These are phyloP conservation scores for Trichoderma hamatum DNA, from an alignment of 2,329 filamentous ascomycete species.

Conservation along the genomic window DNA sequence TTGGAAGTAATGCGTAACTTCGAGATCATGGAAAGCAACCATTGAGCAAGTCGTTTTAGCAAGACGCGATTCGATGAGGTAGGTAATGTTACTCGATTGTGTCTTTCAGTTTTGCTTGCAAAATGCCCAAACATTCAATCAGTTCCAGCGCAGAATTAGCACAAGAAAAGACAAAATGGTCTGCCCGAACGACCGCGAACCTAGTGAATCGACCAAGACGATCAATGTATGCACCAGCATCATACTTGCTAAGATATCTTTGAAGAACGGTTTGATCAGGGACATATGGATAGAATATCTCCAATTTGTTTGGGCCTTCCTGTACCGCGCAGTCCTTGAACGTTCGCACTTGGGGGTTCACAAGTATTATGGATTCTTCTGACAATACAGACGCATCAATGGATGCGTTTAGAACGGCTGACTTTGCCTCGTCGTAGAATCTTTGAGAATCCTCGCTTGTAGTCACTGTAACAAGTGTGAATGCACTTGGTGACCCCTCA, in stretches of 20 bases:
- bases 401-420: background rate
- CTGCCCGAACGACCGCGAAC: constrained; percentile 24
- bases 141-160: background rate
- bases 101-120: too few relatives aligned
- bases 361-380: background rate
- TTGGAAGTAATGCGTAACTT: too few relatives aligned
- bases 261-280: background rate
- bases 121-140: constrained; percentile 13
- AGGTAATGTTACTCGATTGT: too few relatives aligned
- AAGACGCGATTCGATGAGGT: too few relatives aligned
- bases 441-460: background rate
- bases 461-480: constrained; percentile 24
- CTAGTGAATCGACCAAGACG: constrained; percentile 2
- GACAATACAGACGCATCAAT: background rate
- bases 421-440: constrained; percentile 1
- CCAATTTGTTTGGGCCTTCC: background rate
- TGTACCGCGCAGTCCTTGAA: background rate
- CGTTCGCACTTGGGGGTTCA: background rate
- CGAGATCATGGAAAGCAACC: too few relatives aligned
- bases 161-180: constrained; percentile 24
- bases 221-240: constrained; percentile 1
- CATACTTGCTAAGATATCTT: background rate
- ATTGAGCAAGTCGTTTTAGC: too few relatives aligned
- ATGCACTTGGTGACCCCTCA: background rate
- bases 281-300: background rate